Conservation (phyloP, 768 basidiomycete genomes). For the Calocybe cyanea region DNA sequence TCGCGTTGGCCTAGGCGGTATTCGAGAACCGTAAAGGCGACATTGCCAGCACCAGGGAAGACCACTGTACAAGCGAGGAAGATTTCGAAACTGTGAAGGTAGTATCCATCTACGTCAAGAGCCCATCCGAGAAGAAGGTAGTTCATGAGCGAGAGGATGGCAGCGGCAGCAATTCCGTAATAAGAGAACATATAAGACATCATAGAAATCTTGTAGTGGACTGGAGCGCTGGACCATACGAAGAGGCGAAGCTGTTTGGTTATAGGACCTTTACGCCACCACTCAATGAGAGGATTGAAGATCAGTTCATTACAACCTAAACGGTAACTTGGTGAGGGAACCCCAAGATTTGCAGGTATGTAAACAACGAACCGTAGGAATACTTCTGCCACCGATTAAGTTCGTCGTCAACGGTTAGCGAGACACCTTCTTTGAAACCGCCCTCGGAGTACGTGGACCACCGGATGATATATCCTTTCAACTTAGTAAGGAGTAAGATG, state of each 20-base stretch:
- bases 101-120: conserved; percentile 64
- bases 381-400: conserved; percentile 93
- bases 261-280: conserved; percentile 80
- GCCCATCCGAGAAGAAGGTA: conserved; percentile 66
- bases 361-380: conserved; percentile 50
- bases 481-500: conserved; percentile 18
- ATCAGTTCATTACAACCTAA: conserved; percentile 75
- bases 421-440: conserved; percentile 90
- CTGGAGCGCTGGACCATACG: conserved; percentile 71
- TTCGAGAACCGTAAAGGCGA: conserved; percentile 65
- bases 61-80: conserved; percentile 72
- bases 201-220: conserved; percentile 84
- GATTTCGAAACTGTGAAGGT: conserved; percentile 69
- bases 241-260: conserved; percentile 76
- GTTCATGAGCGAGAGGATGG: conserved; percentile 60
- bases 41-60: conserved; percentile 65
- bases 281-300: conserved; percentile 78
- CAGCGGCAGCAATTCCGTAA: conserved; percentile 63
- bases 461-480: conserved; percentile 71
- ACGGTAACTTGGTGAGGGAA: background rate
- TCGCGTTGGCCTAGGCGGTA: conserved; percentile 61
- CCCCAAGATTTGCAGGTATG: background rate
- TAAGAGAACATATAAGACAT: conserved; percentile 66
- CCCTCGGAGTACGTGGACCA: conserved; percentile 86
- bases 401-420: conserved; percentile 85